These are phyloP conservation scores for Cordia subcordata DNA, from an alignment of 257 asterid genomes.

Conservation along the genomic window DNA sequence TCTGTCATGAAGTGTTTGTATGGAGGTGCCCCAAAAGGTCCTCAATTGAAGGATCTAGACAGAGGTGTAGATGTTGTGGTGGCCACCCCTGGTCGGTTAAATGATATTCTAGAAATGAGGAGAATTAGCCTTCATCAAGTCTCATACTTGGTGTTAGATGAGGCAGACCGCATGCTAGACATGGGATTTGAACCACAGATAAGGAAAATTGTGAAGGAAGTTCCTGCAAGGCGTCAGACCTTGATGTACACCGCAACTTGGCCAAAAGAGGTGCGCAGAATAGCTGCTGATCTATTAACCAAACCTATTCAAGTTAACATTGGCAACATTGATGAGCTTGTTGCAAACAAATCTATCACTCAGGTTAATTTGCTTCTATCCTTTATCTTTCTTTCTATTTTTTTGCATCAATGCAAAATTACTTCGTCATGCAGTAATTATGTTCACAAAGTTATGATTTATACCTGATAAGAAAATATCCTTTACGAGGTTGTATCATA, in stretches of 20 bases:
- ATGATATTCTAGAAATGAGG: constrained; percentile 13
- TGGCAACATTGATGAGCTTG: constrained; percentile 85
- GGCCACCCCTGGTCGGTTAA: constrained; percentile 24
- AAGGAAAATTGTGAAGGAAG: constrained; percentile 22
- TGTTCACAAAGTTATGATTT: too few species aligned
- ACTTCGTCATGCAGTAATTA: too few species aligned
- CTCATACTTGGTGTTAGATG: constrained; percentile 19
- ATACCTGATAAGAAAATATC: too few species aligned
- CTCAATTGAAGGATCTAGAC: constrained; percentile 72
- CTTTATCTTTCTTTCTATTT: neutral
- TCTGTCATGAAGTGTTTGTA: constrained; percentile 56
- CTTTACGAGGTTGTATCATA: too few species aligned
- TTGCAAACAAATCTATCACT: constrained; percentile 92
- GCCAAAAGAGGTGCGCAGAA: constrained; percentile 97
- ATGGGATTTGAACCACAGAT: constrained; percentile 28
- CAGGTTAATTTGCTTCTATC: constrained; percentile 43
- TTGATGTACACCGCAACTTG: constrained; percentile 97
- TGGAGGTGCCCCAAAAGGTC: constrained; percentile 89
- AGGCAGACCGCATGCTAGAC: constrained; percentile 27
- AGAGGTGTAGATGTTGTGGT: constrained; percentile 23
- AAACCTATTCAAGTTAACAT: constrained; percentile 93
- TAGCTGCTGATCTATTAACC: constrained; percentile 79
- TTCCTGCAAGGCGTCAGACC: constrained; percentile 65
- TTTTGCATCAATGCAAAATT: too few species aligned
- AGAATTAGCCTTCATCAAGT: constrained; percentile 15